Base-by-base conservation (phyloP, 129 eudicot genomes). In the Tagetes erecta region DNA sequence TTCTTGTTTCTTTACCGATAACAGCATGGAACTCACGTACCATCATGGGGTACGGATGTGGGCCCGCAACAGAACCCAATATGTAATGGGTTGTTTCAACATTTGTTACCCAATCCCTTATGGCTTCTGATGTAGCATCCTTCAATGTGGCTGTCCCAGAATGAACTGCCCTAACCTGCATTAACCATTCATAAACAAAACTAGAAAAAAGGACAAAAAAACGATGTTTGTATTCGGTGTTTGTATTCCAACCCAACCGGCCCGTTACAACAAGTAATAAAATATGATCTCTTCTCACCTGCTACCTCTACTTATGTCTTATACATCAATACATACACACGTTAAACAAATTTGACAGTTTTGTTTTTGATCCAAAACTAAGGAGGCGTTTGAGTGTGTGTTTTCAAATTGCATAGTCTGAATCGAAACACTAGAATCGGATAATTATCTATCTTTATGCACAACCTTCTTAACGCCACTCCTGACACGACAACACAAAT, bases 121-220 rank as follows among this genome's bases (percentile, higher is more conserved):
- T 90, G 76, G 96, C 98, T 84, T 90, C 97, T 11, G 98, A 90
- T 65, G 93, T 90, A 44, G 98, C 98, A 78, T 90, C 96, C 83
- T 94, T 94, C 74, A 93, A 70, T 5, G 96, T 90, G n/a, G 96
- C 98, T 34, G 96, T 90, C 42, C 96, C 98, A 67, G 96, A 85
- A 79, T 90, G 92, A 78, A 93, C 97, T 68, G 92, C 73, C 79
- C 96, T 86, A 55, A 92, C 96, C 96, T 92, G 49, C 70, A 64
- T 39, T 39, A 39, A 8, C 3, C 0, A 64, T 13, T 8, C 8
- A 13, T 14, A 13, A 35, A 20, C 27, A 12, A 68, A 33, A 33
- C 1, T 3, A 0, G 47, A 52, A 52, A 35, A 8, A 3, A 3
- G 8, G 64, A 14, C 20, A 7, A 52, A 70, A 14, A 39, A 37